Evolutionary conservation across 306 rosid species (phyloP).

Genomic region (Cucumis sativus): Cucumber_9930_V3 NC_026659.2:24730501-24731000

Average conservation of each 20-base stretch:
- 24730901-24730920: slow-evolving; percentile 76
- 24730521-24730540: background rate
- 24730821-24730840: slow-evolving; percentile 54
- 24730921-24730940: slow-evolving; percentile 38
- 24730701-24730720: slow-evolving; percentile 32
- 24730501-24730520: background rate
- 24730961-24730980: slow-evolving; percentile 20
- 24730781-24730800: background rate
- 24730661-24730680: slow-evolving; percentile 20
- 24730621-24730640: slow-evolving; percentile 20
- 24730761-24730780: slow-evolving; percentile 26
- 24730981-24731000: slow-evolving; percentile 47
- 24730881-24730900: slow-evolving; percentile 86
- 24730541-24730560: slow-evolving; percentile 53
- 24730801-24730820: slow-evolving; percentile 46
- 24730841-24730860: slow-evolving; percentile 64
- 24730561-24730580: slow-evolving; percentile 55
- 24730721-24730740: slow-evolving; percentile 43
- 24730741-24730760: slow-evolving; percentile 11
- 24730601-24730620: slow-evolving; percentile 79
- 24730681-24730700: slow-evolving; percentile 20
- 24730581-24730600: slow-evolving; percentile 35
- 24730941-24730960: slow-evolving; percentile 21
- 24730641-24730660: slow-evolving; percentile 29
- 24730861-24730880: slow-evolving; percentile 76